These are phyloP conservation scores for Cryptococcus sp. DNA, from an alignment of 1,284 basidiomycete genomes.

Conservation along the genomic window DNA sequence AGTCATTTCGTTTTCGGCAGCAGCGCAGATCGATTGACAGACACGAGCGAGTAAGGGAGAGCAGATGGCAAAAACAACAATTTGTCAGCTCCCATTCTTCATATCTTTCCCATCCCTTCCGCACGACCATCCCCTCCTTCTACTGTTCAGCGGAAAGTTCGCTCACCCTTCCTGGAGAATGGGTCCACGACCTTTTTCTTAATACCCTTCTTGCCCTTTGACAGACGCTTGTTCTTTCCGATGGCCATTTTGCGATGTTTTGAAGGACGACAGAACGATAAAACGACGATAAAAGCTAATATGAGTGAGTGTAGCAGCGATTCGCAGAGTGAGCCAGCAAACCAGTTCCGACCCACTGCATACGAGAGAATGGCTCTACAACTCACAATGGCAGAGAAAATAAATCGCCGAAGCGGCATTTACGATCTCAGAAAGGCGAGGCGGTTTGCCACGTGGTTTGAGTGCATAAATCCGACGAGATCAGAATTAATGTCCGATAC, in stretches of 20 bases:
- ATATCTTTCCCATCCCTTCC: not conserved
- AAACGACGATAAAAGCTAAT: not conserved
- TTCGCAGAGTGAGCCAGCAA: too few relatives aligned
- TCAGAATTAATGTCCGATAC: too few relatives aligned
- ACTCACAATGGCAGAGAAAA: too few relatives aligned
- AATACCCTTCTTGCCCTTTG: conserved; percentile 99
- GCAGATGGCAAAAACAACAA: not conserved
- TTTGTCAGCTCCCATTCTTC: conserved; percentile 4
- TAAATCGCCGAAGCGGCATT: too few relatives aligned
- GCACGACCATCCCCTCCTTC: not conserved
- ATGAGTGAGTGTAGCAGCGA: too few relatives aligned
- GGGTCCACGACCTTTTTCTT: conserved; percentile 99
- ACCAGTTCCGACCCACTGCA: too few relatives aligned
- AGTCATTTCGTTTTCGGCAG: not conserved
- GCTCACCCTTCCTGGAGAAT: conserved; percentile 92
- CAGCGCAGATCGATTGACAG: too few relatives aligned
- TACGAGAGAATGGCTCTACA: too few relatives aligned
- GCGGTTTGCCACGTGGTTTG: too few relatives aligned
- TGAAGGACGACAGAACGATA: not conserved
- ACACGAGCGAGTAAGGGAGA: not conserved
- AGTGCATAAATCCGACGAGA: too few relatives aligned
- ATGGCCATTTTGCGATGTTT: conserved; percentile 68
- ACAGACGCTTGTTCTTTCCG: conserved; percentile 98
- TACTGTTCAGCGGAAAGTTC: not conserved
- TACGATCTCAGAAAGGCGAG: too few relatives aligned